Evolutionary conservation across 805 yeast genomes (phyloP).

Genomic region (Yamadazyma phyllophila): DNA sequence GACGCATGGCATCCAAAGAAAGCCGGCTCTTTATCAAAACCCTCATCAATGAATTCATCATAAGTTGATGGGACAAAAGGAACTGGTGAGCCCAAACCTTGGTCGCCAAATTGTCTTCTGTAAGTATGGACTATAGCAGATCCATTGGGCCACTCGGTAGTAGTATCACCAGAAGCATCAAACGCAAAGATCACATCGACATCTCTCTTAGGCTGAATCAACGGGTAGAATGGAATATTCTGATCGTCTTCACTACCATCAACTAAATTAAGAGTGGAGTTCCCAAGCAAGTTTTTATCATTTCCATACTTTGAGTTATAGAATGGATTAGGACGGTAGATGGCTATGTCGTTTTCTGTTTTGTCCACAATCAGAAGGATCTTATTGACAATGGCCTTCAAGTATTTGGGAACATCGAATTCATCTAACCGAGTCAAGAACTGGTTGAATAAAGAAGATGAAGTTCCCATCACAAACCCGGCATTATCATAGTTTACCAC

Average conservation of each 20-base stretch:
- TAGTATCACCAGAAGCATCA: conserved; percentile 42
- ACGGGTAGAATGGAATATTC: conserved; percentile 40
- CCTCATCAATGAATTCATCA: conserved; percentile 56
- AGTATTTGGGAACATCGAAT: conserved; percentile 21
- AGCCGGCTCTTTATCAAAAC: conserved; percentile 64
- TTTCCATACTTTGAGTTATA: conserved; percentile 19
- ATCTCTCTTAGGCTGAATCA: conserved; percentile 33
- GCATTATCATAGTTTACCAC: conserved; percentile 35
- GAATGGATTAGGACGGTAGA: conserved; percentile 43
- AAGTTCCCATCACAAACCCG: conserved; percentile 41
- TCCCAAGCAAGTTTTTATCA: conserved; percentile 18
- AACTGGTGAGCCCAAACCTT: conserved; percentile 62
- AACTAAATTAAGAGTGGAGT: conserved; percentile 34
- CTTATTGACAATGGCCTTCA: conserved; percentile 21
- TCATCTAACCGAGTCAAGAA: conserved; percentile 17
- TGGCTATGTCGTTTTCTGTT: conserved; percentile 35
- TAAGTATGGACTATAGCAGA: conserved; percentile 35
- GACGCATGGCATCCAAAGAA: conserved; percentile 80
- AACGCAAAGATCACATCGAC: conserved; percentile 43
- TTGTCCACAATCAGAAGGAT: conserved; percentile 25
- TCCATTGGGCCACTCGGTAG: conserved; percentile 43
- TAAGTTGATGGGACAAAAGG: conserved; percentile 73
- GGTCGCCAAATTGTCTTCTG: conserved; percentile 32
- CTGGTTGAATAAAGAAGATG: conserved; percentile 38
- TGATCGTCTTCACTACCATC: conserved; percentile 47